phyloP scores from a whole-genome alignment of 176 grass and related monocot species.

The Bonia amplexicaulis region DNA sequence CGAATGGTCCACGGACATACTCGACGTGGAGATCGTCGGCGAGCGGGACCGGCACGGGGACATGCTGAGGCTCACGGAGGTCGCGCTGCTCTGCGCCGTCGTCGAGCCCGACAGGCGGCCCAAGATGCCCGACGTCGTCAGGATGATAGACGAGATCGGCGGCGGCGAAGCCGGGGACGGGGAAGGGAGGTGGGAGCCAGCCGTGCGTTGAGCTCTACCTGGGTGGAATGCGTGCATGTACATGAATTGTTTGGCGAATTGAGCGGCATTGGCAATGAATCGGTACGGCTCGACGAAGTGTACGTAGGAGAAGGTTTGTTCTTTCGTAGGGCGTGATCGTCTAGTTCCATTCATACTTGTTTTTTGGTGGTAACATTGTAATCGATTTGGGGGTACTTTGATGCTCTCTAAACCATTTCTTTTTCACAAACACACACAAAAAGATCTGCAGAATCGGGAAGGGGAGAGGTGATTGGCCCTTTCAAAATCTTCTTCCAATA shows the following conservation, averaged over 20 bases:
- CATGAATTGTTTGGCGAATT: background rate
- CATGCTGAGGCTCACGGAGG: slow-evolving; percentile 77
- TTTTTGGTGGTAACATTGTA: background rate
- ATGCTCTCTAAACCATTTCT: background rate
- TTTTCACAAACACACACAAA: background rate
- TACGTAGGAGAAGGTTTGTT: background rate
- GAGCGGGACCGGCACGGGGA: slow-evolving; percentile 59
- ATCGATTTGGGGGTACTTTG: background rate
- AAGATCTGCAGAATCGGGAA: background rate
- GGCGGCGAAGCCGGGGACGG: background rate
- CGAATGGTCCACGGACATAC: slow-evolving; percentile 86
- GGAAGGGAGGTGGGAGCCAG: slow-evolving; percentile 5
- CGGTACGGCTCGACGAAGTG: background rate
- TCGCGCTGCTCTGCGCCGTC: slow-evolving; percentile 67
- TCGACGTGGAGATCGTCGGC: slow-evolving; percentile 74
- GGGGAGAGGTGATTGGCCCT: no score
- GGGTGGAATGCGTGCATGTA: background rate
- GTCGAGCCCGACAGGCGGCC: slow-evolving; percentile 64
- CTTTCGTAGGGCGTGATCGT: background rate
- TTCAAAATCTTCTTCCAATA: no score
- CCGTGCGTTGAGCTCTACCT: background rate
- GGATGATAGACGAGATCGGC: slow-evolving; percentile 70
- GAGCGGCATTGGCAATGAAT: background rate
- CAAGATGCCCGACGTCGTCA: slow-evolving; percentile 50
- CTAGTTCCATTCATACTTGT: background rate